Evolutionary conservation across 148 eudicot species (phyloP).

Genomic region (Vaccinium darrowii): DNA sequence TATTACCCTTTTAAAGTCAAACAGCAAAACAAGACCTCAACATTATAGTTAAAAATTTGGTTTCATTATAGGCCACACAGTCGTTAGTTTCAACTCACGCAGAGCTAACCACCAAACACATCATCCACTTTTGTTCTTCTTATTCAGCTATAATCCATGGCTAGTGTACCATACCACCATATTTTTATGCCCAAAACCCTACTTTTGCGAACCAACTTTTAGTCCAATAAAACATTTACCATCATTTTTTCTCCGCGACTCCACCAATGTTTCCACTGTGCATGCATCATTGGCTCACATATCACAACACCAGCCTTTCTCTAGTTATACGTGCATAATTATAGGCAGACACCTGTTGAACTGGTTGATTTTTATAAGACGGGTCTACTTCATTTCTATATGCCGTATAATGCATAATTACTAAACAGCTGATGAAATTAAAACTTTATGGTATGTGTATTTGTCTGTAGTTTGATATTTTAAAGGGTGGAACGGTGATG

Average conservation of each 20-base stretch:
- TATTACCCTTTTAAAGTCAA: not conserved
- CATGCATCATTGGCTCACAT: not conserved
- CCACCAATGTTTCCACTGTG: not conserved
- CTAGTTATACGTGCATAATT: not conserved
- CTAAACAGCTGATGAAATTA: not conserved
- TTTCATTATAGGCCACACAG: not conserved
- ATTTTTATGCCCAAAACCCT: not conserved
- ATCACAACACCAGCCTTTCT: not conserved
- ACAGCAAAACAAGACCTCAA: not conserved
- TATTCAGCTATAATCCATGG: not conserved
- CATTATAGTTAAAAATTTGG: not conserved
- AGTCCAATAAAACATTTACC: not conserved
- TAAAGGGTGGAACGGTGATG: not conserved
- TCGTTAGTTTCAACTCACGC: not conserved
- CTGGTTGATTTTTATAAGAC: not conserved
- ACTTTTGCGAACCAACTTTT: not conserved
- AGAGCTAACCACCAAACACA: not conserved
- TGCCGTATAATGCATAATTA: not conserved
- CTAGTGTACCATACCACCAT: not conserved
- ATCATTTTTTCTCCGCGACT: not conserved
- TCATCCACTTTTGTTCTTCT: not conserved
- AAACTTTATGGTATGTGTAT: not conserved
- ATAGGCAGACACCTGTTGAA: not conserved
- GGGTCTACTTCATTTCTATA: not conserved
- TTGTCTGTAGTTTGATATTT: not conserved